Base-by-base conservation (phyloP, 2,329 filamentous ascomycete genomes). In the Xylariales sp. region DNA sequence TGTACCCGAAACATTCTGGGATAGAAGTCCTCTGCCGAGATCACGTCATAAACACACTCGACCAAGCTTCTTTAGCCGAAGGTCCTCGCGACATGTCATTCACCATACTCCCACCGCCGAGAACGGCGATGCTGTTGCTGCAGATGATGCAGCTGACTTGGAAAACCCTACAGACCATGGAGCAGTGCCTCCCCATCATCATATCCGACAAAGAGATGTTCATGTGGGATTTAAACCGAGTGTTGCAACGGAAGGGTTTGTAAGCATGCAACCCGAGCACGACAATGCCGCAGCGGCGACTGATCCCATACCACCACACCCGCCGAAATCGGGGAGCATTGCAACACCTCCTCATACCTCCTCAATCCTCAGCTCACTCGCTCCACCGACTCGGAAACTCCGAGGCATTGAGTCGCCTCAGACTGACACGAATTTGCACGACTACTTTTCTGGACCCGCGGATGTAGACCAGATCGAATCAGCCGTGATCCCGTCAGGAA, bases 1-100 rank as follows among this genome's bases (percentile, higher is more conserved):
- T 51, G 87, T 95, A 0, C 91, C 91, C 0, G 91, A 97, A 63
- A 95, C 89, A 0, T 96, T 95, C 49, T 97, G 91, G 91, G 89
- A 96, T 59, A 74, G 91, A 33, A 83, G 84, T 3, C 89, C 90
- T 2, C 41, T 60, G 20, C 62, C 63, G 2, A 59, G 51, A 31
- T 55, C 61, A 4, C 55, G 60, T 15, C 61, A 60, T 28, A 49
- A 60, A 3, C 56, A 57, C 6, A 66, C 60, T 41, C 56, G 70
- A 15, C 67, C 70, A 1, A 63, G 61, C 38, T 61, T 77, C 37
- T 65, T 76, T 40, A 67, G 63, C 16, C 61, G 72, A 5, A 53
- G 66, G 15, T 76, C 74, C 1, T 74, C 70, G 2, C 62, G 40
- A 18, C 28, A 41, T 16, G 20, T 27, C 12, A n/a, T 41, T 8